Base-by-base conservation (phyloP, 257 asterid genomes). In the Fraxinus americana region DNA sequence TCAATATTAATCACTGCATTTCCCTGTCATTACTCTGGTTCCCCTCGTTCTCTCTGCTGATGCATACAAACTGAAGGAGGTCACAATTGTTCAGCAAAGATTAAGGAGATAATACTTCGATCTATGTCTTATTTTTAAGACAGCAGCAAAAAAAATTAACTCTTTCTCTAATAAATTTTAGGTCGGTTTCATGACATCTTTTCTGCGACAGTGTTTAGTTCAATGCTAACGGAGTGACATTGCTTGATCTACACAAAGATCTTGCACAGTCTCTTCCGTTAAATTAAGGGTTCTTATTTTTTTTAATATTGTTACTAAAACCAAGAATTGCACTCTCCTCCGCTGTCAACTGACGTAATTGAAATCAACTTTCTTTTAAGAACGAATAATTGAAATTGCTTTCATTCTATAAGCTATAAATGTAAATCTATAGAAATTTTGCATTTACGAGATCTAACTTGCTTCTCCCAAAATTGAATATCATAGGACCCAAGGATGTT, bases 401-500 rank as follows among this genome's bases (percentile, higher is more conserved):
- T 52, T 52, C 23, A 17, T 6, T 6, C 27, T 54, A 19, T 54
- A 54, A 48, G 57, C n/a, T 43, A 1, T 45, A 45, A 45, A 48
- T 72, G 72, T 4, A 54, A 36, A 45, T 52, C 14, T 32, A n/a
- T 25, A 45, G 16, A 21, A 45, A 54, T 36, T 16, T 39, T 25
- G 23, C 67, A 16, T 2, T 36, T 25, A 66, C 19, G 48, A 32
- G 35, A n/a, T 29, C 70, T 34, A 36, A 5, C 29, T 52, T 75
- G 45, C 27, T 11, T n/a, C n/a, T 21, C 7, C 7, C 35, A 13
- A 70, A 72, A 83, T 52, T 78, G 77, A 57, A 72, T 61, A 57
- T 68, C 17, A 29, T 86, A 93, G 97, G 97, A 36, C 78, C 86
- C 7, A 91, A 96, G 81, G 77, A 87, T 69, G 90, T 91, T 65